Evolutionary conservation across 768 basidiomycete species (phyloP).

Genomic region (Lactarius sanguifluus): DNA sequence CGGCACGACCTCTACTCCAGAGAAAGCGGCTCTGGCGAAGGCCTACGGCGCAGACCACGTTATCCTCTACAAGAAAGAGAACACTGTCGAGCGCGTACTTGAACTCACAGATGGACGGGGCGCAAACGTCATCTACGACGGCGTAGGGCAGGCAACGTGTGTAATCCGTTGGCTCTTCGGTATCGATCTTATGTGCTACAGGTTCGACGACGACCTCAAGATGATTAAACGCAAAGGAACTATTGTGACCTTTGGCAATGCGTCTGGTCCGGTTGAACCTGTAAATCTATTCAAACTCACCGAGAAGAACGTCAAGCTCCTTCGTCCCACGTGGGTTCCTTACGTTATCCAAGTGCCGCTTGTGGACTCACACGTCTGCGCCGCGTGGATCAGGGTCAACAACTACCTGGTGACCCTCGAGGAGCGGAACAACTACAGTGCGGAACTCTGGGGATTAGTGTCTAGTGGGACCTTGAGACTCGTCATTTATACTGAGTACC

Average conservation of each 20-base stretch:
- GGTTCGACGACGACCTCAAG: conserved; percentile 80
- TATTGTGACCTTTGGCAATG: conserved; percentile 87
- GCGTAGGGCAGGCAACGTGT: conserved; percentile 95
- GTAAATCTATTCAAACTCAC: conserved; percentile 71
- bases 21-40: conserved; percentile 81
- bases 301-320: conserved; percentile 78
- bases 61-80: conserved; percentile 73
- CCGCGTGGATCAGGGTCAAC: conserved; percentile 47
- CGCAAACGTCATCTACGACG: conserved; percentile 88
- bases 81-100: conserved; percentile 69
- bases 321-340: conserved; percentile 67
- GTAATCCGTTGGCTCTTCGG: conserved; percentile 4
- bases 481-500: conserved; percentile 73
- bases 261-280: conserved; percentile 80
- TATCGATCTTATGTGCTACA: conserved; percentile 33
- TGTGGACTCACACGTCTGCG: not conserved
- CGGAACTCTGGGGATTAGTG: conserved; percentile 62
- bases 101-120: conserved; percentile 78
- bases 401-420: conserved; percentile 75
- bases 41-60: conserved; percentile 84
- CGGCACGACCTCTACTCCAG: conserved; percentile 83
- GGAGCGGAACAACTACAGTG: conserved; percentile 67
- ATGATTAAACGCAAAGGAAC: conserved; percentile 85
- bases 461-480: conserved; percentile 60
- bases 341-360: conserved; percentile 3